Evolutionary conservation across 495 filamentous ascomycete genomes (phyloP).

Genomic region (Penicilliopsis zonata): DNA sequence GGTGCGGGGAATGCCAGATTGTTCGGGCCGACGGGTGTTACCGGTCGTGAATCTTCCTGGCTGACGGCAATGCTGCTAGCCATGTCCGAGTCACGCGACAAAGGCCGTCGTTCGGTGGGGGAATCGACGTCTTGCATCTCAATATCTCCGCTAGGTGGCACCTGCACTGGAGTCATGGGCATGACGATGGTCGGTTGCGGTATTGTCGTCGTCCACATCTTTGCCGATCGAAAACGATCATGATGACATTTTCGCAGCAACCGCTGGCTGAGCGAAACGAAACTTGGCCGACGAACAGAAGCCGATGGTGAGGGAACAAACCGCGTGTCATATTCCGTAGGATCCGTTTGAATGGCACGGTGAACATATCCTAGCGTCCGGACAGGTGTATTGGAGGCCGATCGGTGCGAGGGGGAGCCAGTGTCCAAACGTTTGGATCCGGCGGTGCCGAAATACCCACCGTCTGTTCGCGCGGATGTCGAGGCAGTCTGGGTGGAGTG

Average conservation of each 20-base stretch:
- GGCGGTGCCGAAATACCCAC: constrained; percentile 6
- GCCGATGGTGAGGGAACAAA: constrained; percentile 6
- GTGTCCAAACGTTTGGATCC: constrained; percentile 13
- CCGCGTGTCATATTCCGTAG: constrained; percentile 19
- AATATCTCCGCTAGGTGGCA: constrained; percentile 4
- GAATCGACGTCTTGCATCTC: constrained; percentile 9
- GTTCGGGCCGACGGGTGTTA: too few species aligned
- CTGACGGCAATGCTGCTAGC: too few species aligned
- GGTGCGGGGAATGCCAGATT: constrained; percentile 21
- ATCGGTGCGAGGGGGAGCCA: constrained; percentile 8
- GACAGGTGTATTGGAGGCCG: constrained; percentile 14
- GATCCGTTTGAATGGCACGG: constrained; percentile 32
- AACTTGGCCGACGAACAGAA: constrained; percentile 9
- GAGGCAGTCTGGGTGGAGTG: constrained; percentile 24
- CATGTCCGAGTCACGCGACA: constrained; percentile 2
- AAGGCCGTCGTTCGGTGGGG: constrained; percentile 4
- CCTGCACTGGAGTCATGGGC: constrained; percentile 9
- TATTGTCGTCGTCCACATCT: too few species aligned
- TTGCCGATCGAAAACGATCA: too few species aligned
- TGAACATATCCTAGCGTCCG: constrained; percentile 38
- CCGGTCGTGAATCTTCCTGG: too few species aligned
- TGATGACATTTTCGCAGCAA: constrained; percentile 31
- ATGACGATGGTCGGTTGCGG: constrained; percentile 17
- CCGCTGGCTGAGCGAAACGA: constrained; percentile 28
- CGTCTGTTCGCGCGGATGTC: constrained; percentile 12